A percentile compares a stretch with the other conserved stretches of the same genome.
phyloP scores from a whole-genome alignment of 2,329 filamentous ascomycete genomes.

The Exophiala oligosperma region DNA sequence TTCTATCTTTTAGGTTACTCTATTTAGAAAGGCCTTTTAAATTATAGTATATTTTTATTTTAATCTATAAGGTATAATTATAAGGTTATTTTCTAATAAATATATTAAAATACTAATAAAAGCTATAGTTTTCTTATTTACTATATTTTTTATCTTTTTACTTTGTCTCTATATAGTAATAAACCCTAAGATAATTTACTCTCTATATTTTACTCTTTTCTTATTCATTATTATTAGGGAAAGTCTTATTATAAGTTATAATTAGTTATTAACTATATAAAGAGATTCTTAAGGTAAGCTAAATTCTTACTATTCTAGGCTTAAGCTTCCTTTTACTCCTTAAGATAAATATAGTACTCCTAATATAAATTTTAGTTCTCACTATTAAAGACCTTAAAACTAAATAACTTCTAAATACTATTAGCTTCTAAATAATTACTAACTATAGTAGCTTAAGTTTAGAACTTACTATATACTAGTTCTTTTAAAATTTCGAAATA shows the following conservation, averaged over 20 bases:
- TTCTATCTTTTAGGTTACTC: constrained; percentile 37
- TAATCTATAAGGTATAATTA: not conserved
- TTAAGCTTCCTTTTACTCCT: not conserved
- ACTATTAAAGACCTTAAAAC: not conserved
- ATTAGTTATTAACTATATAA: not conserved
- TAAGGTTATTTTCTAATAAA: not conserved
- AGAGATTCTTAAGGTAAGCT: not conserved
- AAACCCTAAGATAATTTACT: not conserved
- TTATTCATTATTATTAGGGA: not conserved
- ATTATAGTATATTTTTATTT: not conserved
- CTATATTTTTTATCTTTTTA: constrained; percentile 46
- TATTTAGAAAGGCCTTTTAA: constrained; percentile 41
- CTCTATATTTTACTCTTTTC: not conserved
- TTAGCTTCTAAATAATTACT: not conserved
- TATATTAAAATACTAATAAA: not conserved
- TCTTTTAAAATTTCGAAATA: not conserved
- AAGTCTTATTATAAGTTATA: not conserved
- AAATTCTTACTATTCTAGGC: not conserved
- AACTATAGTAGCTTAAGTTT: not conserved
- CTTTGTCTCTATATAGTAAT: constrained; percentile 36
- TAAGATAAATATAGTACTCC: not conserved
- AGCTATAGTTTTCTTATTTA: constrained; percentile 38
- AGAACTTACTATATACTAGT: not conserved
- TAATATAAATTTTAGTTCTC: not conserved
- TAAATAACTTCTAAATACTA: not conserved